Percentiles rank a stretch among this genome's conserved stretches.
Conservation (phyloP, 1,284 basidiomycete species). For the Leccinum olivaceoglutinosum region DNA sequence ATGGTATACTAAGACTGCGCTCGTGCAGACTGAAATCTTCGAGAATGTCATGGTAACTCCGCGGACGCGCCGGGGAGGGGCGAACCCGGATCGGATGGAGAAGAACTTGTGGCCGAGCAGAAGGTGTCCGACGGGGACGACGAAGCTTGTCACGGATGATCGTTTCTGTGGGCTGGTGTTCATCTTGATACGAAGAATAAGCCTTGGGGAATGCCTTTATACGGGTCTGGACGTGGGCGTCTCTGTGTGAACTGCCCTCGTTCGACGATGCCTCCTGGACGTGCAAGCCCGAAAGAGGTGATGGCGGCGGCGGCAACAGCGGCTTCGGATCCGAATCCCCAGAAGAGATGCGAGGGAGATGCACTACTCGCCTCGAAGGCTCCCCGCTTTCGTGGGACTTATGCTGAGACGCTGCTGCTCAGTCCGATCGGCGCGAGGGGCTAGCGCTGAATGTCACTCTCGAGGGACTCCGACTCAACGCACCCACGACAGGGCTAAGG, state of each 20-base stretch:
- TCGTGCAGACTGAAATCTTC: constrained; percentile 51
- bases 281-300: constrained; percentile 1
- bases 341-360: constrained; percentile 22
- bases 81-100: constrained; percentile 33
- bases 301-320: background rate
- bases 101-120: constrained; percentile 16
- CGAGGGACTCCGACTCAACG: constrained; percentile 24
- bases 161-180: constrained; percentile 13
- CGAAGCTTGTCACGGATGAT: constrained; percentile 6
- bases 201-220: constrained; percentile 7
- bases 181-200: background rate
- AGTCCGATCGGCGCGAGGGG: constrained; percentile 25
- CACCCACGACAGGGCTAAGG: constrained; percentile 7
- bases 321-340: constrained; percentile 12
- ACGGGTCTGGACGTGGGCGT: constrained; percentile 8
- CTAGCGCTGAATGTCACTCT: constrained; percentile 20
- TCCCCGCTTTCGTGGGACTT: background rate
- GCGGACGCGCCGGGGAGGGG: constrained; percentile 39
- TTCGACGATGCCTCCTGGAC: background rate
- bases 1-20: constrained; percentile 28
- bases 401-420: constrained; percentile 8
- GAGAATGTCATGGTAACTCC: constrained; percentile 60
- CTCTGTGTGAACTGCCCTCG: background rate
- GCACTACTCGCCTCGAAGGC: constrained; percentile 16
- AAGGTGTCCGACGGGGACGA: constrained; percentile 11